Evolutionary conservation across 2,329 filamentous ascomycete species (phyloP).

Genomic region (Monosporascus cannonballus): DNA sequence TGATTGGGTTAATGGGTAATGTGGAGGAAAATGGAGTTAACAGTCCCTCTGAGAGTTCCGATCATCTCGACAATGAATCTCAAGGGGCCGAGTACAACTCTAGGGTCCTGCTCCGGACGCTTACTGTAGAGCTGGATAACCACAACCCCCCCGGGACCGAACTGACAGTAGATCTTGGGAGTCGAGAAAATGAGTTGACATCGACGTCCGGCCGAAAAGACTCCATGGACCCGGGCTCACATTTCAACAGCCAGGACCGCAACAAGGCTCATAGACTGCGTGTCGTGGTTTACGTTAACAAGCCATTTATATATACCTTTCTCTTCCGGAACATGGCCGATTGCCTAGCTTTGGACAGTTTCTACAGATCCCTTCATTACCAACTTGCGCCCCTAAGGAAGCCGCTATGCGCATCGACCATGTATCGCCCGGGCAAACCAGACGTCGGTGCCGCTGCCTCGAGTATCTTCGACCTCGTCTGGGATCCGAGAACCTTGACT

Average conservation of each 20-base stretch:
- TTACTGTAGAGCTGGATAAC: slow-evolving; percentile 59
- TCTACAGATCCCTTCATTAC: slow-evolving; percentile 55
- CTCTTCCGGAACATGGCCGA: slow-evolving; percentile 60
- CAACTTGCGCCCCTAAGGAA: slow-evolving; percentile 55
- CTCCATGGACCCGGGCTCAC: slow-evolving; percentile 11
- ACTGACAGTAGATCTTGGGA: slow-evolving; percentile 39
- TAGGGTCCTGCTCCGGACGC: slow-evolving; percentile 56
- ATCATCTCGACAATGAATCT: slow-evolving; percentile 16
- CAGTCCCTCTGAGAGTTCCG: slow-evolving; percentile 24
- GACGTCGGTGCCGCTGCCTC: slow-evolving; percentile 27
- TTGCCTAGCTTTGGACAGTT: slow-evolving; percentile 46
- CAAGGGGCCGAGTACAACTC: slow-evolving; percentile 38
- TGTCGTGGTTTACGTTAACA: slow-evolving; percentile 66
- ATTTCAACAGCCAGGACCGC: slow-evolving; percentile 42
- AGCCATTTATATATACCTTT: slow-evolving; percentile 73
- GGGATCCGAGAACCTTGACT: slow-evolving; percentile 50
- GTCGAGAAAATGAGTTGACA: slow-evolving; percentile 25
- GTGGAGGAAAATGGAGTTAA: slow-evolving; percentile 41
- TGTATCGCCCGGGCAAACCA: slow-evolving; percentile 49
- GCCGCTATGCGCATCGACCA: slow-evolving; percentile 49
- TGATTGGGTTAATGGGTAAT: slow-evolving; percentile 64
- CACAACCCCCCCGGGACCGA: slow-evolving; percentile 36
- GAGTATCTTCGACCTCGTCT: slow-evolving; percentile 56
- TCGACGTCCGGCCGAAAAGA: slow-evolving; percentile 11
- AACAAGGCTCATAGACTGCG: slow-evolving; percentile 54